Base-by-base conservation (phyloP, 805 yeast genomes). In the Yarrowia sp. region DNA sequence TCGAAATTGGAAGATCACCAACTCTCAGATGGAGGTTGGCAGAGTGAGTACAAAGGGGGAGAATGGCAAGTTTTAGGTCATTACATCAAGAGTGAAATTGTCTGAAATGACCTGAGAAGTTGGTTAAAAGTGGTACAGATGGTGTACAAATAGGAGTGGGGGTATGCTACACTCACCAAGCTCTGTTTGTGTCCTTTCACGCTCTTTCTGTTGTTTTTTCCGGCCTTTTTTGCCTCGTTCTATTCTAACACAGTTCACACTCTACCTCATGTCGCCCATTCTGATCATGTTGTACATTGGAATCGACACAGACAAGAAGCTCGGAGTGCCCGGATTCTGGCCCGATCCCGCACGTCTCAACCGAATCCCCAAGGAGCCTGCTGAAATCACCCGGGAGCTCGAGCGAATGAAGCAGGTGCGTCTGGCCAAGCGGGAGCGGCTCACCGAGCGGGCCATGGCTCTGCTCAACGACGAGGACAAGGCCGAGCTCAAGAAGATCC, bases 281-380 rank as follows among this genome's bases (percentile, higher is more conserved):
- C 82, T 84, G n/a, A 88, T 91, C 72, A 92, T 92, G 98, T 88
- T 90, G 76, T 92, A 88, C 71, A 92, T 91, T 50, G 98, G 98
- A 73, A 83, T 88, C 43, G 92, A 92, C 71, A 88, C 98, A 1
- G 96, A 92, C 75, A 84, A 81, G 71, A 92, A 91, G 78, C 86
- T 92, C 75, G 90, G 91, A 73, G 86, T 92, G 55, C 96, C 96
- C 8, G 97, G 97, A 18, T 92, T 90, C 77, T 92, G 97, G 96
- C 98, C 98, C 2, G 98, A 92, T 74, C 97, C 97, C 45, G 88
- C 89, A 45, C 88, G 97, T 1, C 81, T 91, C 69, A 92, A 92
- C 74, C 88, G 90, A 76, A 87, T 92, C 39, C 98, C 98, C 2
- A 92, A 92, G 72, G 97, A 92, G 72, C 92, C 92, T 1, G 89